phyloP scores from a whole-genome alignment of 805 yeast species.

The Metschnikowia aberdeeniae region DNA sequence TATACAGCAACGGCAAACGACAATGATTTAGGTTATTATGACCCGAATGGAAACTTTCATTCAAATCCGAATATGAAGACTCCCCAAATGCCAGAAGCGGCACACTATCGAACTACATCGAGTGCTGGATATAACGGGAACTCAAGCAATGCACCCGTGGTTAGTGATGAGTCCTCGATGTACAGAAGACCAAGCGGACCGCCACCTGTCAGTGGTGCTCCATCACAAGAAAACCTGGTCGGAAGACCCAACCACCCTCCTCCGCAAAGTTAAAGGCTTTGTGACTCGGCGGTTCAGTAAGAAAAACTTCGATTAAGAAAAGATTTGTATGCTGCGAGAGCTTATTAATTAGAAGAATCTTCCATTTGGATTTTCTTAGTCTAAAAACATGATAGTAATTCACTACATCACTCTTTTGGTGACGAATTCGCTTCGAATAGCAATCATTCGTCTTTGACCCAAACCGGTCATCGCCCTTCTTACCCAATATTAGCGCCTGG shows the following conservation, averaged over 20 bases:
- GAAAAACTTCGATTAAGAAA: too few relatives aligned
- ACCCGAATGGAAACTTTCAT: slow-evolving; percentile 47
- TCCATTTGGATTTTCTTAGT: too few relatives aligned
- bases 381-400: too few relatives aligned
- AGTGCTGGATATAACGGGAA: slow-evolving; percentile 10
- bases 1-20: slow-evolving; percentile 66
- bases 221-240: neutral
- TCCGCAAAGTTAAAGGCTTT: slow-evolving; percentile 1
- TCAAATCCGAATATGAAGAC: slow-evolving; percentile 19
- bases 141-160: neutral
- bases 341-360: too few relatives aligned
- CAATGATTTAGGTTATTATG: slow-evolving; percentile 76
- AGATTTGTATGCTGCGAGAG: neutral
- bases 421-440: too few relatives aligned
- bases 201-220: slow-evolving; percentile 5
- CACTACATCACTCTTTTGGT: too few relatives aligned
- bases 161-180: slow-evolving; percentile 2
- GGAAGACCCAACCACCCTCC: slow-evolving; percentile 2
- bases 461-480: too few relatives aligned
- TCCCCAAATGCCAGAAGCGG: slow-evolving; percentile 13
- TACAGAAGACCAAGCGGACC: slow-evolving; percentile 13
- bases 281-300: too few relatives aligned
- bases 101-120: slow-evolving; percentile 14
- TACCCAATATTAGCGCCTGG: too few relatives aligned
- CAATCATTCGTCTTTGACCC: too few relatives aligned